Base-by-base conservation (phyloP, 169 alveolate species). In the Cystoisospora suis region DNA sequence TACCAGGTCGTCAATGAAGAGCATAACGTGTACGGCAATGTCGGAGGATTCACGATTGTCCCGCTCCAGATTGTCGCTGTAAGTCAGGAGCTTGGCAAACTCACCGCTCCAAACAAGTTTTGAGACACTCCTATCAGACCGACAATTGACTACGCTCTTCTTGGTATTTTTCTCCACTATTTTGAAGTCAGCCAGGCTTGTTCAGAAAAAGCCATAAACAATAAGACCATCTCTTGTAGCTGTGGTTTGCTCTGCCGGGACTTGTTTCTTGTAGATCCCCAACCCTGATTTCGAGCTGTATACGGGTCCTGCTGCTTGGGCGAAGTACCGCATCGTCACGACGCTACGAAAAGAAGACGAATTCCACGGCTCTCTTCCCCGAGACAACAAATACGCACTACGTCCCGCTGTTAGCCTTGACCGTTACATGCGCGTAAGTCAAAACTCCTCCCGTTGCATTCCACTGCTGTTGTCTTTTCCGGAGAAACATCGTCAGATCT, bases 291-390 rank as follows among this genome's bases (percentile, higher is more conserved):
- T 87, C 49, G 96, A 92, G 88, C 69, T 93, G 69, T 94, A 93
- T 79, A 86, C 94, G 32, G 96, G 96, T 32, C 95, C 96, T 7
- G 95, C 94, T 40, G 91, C 95, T 32, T 94, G 96, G 96, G 92
- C 96, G 29, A 94, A 94, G 88, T 94, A 94, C 88, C 87, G 91
- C n/a, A 59, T 94, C 40, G 91, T 92, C 34, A 88, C 94, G 45
- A 90, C 96, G 0, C 91, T 92, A 59, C 49, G 90, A 42, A 93
- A 94, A n/a, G 91, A 91, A 29, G 92, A 91, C 20, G 96, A 94
- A 29, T 59, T 87, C 56, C 95, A 94, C 69, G 94, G 94, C 20
- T 87, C 93, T 56, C 94, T 94, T 34, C 96, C 96, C 7, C 77
- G 96, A 44, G 96, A 94, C 81, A 94, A 94, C 69, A 94, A 94